Conservation (phyloP, 176 grass and related monocot genomes). For the Aegilops sharonensis region DNA sequence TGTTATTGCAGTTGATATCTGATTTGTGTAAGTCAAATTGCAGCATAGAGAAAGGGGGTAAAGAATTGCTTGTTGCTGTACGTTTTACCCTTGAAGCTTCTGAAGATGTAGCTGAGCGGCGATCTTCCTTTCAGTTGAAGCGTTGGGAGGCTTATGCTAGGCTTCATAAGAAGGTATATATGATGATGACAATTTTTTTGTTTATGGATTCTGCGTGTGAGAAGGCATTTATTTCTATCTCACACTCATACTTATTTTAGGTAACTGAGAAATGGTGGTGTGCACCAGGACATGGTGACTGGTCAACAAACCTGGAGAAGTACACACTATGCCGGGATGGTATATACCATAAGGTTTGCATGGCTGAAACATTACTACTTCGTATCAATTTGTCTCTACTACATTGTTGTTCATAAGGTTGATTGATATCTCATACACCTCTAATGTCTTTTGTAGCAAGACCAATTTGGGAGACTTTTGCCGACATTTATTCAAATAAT, state of each 20-base stretch:
- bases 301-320: conserved; percentile 93
- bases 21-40: conserved; percentile 31
- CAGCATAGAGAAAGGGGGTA: conserved; percentile 86
- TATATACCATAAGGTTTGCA: conserved; percentile 91
- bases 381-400: conserved; percentile 19
- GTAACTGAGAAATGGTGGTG: conserved; percentile 99
- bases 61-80: conserved; percentile 92
- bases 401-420: conserved; percentile 8
- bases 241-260: conserved; percentile 45
- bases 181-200: conserved; percentile 6
- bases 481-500: conserved; percentile 95
- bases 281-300: conserved; percentile 97
- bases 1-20: conserved; percentile 28
- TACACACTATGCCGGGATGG: conserved; percentile 94
- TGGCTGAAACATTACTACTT: conserved; percentile 29
- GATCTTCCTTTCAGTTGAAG: conserved; percentile 82
- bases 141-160: conserved; percentile 92
- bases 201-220: conserved; percentile 22
- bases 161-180: conserved; percentile 88
- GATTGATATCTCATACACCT: conserved; percentile 21
- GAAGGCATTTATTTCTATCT: conserved; percentile 23
- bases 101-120: conserved; percentile 81
- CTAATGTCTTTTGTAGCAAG: conserved; percentile 63
- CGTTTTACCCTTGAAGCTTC: conserved; percentile 94
- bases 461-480: conserved; percentile 94